Conservation (phyloP, 2,329 filamentous ascomycete species). For the Juglanconis juglandina region DNA sequence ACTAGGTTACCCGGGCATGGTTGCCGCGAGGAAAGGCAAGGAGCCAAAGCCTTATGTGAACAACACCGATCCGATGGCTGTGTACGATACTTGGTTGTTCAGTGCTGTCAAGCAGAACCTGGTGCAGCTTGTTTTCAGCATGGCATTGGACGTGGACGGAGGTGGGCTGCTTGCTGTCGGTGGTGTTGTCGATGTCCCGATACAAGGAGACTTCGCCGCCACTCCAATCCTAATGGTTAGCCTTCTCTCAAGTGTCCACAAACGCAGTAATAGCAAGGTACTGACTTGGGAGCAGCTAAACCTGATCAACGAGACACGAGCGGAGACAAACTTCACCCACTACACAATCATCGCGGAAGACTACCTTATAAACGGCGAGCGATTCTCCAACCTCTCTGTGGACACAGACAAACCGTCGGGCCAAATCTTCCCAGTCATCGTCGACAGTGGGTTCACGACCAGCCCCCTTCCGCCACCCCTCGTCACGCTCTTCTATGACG, state of each 20-base stretch:
- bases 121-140: constrained; percentile 10
- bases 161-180: constrained; percentile 11
- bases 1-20: constrained; percentile 11
- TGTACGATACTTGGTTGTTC: constrained; percentile 13
- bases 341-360: constrained; percentile 16
- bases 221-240: constrained; percentile 13
- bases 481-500: constrained; percentile 21
- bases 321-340: constrained; percentile 5
- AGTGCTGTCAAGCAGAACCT: constrained; percentile 9
- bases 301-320: constrained; percentile 3
- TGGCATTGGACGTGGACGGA: constrained; percentile 13
- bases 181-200: constrained; percentile 6
- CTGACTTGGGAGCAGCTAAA: not conserved
- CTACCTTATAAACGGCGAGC: constrained; percentile 9
- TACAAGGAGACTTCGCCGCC: not conserved
- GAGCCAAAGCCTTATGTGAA: not conserved
- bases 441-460: constrained; percentile 13
- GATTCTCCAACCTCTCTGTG: not conserved
- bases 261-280: not conserved
- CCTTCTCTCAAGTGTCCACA: too few species aligned
- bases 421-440: constrained; percentile 2
- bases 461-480: constrained; percentile 17
- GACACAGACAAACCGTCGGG: not conserved
- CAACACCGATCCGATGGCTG: not conserved
- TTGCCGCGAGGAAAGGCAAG: constrained; percentile 5